Conservation (phyloP, 2,329 filamentous ascomycete species). For the Paracoccidioides lutzii region DNA sequence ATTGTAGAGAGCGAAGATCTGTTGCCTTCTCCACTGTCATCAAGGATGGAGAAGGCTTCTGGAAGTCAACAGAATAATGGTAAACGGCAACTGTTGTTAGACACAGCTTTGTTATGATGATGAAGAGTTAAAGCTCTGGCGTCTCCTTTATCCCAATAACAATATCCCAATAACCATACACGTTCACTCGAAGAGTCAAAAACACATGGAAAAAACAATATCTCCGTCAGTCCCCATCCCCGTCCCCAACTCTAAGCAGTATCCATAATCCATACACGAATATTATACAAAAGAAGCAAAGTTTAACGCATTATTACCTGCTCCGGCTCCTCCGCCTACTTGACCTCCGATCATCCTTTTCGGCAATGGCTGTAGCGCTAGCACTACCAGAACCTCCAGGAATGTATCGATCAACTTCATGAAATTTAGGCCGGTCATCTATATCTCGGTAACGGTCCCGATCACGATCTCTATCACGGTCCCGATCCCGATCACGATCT, state of each 20-base stretch:
- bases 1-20: too few species aligned
- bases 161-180: not conserved
- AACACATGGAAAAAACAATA: not conserved
- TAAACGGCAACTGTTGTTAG: too few species aligned
- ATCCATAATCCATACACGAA: not conserved
- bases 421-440: constrained; percentile 21
- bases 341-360: constrained; percentile 9
- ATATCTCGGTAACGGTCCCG: constrained; percentile 11
- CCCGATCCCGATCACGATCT: constrained; percentile 5
- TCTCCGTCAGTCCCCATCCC: not conserved
- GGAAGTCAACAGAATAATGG: too few species aligned
- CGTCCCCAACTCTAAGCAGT: not conserved
- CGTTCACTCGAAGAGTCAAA: not conserved
- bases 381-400: constrained; percentile 21
- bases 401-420: constrained; percentile 35
- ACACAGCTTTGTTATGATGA: too few species aligned
- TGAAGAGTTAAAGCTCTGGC: too few species aligned
- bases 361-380: constrained; percentile 10
- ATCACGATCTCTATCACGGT: not conserved
- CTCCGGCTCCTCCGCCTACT: constrained; percentile 17
- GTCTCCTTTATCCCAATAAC: too few species aligned
- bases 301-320: constrained; percentile 8
- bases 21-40: too few species aligned
- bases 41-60: too few species aligned
- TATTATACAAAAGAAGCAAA: not conserved